Percentiles rank a stretch among this genome's conserved stretches.
Evolutionary conservation across 2,329 filamentous ascomycete species (phyloP).

Genomic region (Parasarocladium wereldwijsianum): DNA sequence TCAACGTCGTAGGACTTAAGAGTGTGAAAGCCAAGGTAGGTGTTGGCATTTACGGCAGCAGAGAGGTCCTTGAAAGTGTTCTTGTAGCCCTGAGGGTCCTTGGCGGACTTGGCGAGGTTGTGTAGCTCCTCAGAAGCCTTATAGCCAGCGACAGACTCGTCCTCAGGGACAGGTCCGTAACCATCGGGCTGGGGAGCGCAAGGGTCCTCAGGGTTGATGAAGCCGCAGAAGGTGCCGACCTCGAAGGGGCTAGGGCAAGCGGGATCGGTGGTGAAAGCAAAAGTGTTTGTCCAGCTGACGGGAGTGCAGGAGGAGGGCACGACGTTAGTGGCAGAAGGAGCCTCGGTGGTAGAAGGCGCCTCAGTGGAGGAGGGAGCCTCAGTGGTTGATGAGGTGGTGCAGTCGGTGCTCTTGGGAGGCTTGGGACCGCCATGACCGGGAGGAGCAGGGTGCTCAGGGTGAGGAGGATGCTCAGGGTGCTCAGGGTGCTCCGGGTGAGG

Average conservation of each 20-base stretch:
- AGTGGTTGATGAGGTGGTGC: background rate
- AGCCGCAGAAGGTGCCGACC: conserved; percentile 3
- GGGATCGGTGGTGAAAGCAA: conserved; percentile 1
- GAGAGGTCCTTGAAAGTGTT: conserved; percentile 5
- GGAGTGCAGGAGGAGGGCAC: conserved; percentile 1
- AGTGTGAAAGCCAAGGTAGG: conserved; percentile 4
- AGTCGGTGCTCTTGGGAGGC: background rate
- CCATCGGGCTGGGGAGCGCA: conserved; percentile 3
- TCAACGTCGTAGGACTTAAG: conserved; percentile 4
- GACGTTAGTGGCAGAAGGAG: conserved; percentile 1
- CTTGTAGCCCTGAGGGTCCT: conserved; percentile 2
- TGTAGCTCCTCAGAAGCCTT: background rate
- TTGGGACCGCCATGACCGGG: background rate
- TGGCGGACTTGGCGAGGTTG: conserved; percentile 2
- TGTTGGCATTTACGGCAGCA: conserved; percentile 3
- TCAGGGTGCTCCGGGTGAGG: background rate
- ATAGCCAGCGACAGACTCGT: conserved; percentile 1
- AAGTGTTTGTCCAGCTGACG: conserved; percentile 2
- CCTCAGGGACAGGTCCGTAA: background rate
- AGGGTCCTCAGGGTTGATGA: conserved; percentile 4
- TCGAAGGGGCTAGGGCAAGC: conserved; percentile 2
- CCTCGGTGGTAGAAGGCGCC: background rate
- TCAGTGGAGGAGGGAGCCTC: background rate
- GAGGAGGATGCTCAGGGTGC: background rate
- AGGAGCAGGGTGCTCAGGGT: background rate